These are phyloP conservation scores for Daldinia childiae DNA, from an alignment of 495 filamentous ascomycete genomes.

Conservation along the genomic window DNA sequence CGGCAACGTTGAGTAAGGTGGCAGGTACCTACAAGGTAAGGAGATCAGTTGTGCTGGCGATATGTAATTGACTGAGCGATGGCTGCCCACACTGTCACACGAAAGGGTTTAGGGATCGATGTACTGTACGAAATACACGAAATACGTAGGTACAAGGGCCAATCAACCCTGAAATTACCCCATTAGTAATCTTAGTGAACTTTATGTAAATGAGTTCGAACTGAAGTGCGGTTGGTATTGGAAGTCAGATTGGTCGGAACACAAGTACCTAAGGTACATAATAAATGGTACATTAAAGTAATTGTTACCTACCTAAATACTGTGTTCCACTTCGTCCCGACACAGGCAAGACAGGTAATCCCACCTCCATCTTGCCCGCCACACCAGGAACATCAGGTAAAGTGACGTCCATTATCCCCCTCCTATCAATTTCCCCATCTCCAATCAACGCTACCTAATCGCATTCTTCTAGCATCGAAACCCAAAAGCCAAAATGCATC, in stretches of 20 bases:
- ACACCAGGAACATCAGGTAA: background rate
- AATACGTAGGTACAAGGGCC: constrained; percentile 19
- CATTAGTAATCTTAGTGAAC: constrained; percentile 33
- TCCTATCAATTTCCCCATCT: constrained; percentile 2
- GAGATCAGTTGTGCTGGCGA: constrained; percentile 44
- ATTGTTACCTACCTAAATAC: too few relatives aligned
- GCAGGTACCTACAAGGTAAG: constrained; percentile 35
- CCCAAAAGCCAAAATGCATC: constrained; percentile 1
- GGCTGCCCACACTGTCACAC: constrained; percentile 28
- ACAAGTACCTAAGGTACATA: background rate
- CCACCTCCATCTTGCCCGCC: background rate
- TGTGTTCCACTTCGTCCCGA: background rate
- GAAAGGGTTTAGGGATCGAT: constrained; percentile 21
- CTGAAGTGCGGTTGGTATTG: background rate
- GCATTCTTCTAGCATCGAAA: background rate
- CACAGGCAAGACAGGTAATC: background rate
- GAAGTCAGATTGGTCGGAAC: constrained; percentile 8
- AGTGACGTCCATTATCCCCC: constrained; percentile 1
- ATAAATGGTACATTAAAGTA: too few relatives aligned
- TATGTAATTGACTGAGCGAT: constrained; percentile 43
- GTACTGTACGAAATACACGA: constrained; percentile 24
- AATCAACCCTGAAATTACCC: constrained; percentile 23
- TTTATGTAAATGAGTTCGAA: background rate
- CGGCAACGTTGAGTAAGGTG: constrained; percentile 33
- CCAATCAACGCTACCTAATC: constrained; percentile 1